phyloP scores from a whole-genome alignment of 108 stramenopile species.

The Licmophora abbreviata region DNA sequence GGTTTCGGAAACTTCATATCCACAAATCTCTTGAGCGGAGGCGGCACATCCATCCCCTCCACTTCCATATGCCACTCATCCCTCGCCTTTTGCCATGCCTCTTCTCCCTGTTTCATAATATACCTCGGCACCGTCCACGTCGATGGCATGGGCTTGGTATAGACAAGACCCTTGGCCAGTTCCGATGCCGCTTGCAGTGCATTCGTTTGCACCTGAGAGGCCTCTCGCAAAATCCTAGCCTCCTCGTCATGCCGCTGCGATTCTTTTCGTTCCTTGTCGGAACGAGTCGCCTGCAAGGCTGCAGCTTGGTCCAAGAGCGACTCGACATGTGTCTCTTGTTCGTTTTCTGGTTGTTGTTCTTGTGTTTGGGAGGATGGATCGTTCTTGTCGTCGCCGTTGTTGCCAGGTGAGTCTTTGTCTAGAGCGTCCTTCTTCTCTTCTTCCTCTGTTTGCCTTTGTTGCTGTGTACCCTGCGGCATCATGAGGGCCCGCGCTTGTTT shows the following conservation, averaged over 20 bases:
- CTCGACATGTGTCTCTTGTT: slow-evolving; percentile 14
- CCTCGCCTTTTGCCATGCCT: slow-evolving; percentile 63
- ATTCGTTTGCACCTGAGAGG: slow-evolving; percentile 91
- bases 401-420: slow-evolving; percentile 5
- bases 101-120: slow-evolving; percentile 66
- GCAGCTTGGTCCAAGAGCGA: slow-evolving; percentile 84
- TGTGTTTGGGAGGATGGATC: slow-evolving; percentile 10
- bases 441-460: background rate
- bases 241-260: slow-evolving; percentile 69
- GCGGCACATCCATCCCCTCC: slow-evolving; percentile 88
- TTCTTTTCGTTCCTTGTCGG: slow-evolving; percentile 48
- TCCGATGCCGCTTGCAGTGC: slow-evolving; percentile 94
- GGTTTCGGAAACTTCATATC: slow-evolving; percentile 93
- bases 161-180: slow-evolving; percentile 79
- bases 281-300: slow-evolving; percentile 54
- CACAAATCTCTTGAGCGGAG: slow-evolving; percentile 84
- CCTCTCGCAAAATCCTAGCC: slow-evolving; percentile 87
- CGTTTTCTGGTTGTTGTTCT: slow-evolving; percentile 15
- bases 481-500: background rate
- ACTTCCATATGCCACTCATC: slow-evolving; percentile 94
- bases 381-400: slow-evolving; percentile 18
- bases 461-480: background rate
- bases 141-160: slow-evolving; percentile 72
- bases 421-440: slow-evolving; percentile 2
- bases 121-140: slow-evolving; percentile 84